Evolutionary conservation across 257 asterid genomes (phyloP), one percentile per base, ranked within the genome.

Genomic region (Oldenlandia corymbosa): DNA sequence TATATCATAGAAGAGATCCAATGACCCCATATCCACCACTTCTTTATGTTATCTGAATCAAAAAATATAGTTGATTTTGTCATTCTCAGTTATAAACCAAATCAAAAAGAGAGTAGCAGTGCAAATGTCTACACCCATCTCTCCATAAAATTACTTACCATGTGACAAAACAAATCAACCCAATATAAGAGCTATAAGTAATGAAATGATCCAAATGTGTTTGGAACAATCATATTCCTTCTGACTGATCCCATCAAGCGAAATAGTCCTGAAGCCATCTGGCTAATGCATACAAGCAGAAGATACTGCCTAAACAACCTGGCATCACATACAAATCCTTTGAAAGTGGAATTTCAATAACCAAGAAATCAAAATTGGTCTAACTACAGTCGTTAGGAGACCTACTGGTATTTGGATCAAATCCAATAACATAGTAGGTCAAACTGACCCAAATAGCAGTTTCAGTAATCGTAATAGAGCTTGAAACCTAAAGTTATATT

Each of bases 1-100:
- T 90, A 90, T 94, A 87, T 90, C 88, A 87, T 72, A 2, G 97
- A 95, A 42, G 95, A 90, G 67, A 81, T 32, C 95, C 95, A 90
- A 80, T 85, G 85, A 75, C 95, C 97, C 97, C 97, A 87, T 48
- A 87, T 90, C 95, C 95, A 87, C 97, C 97, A 90, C 64, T 70
- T 66, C 17, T 28, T 49, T 49, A 64, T 61, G 27, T 48, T 34
- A 48, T 49, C 64, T 54, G 68, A 20, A 10, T 16, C 8, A 23
- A 24, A 58, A 17, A 58, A 20, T 41, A 55, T n/a, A 27, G 26
- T 27, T 12, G 3, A 7, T 10, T 3, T 27, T 24, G 11, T n/a
- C 16, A 24, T 2, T 26, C 18, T 12, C 13, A 52, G 81, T 70
- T 86, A 82, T 32, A 94, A 13, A 42, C 12, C 18, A 2, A 42